A percentile compares a stretch with the other conserved stretches of the same genome.
phyloP scores from a whole-genome alignment of 1,284 basidiomycete species.

The Trametes polyzona region DNA sequence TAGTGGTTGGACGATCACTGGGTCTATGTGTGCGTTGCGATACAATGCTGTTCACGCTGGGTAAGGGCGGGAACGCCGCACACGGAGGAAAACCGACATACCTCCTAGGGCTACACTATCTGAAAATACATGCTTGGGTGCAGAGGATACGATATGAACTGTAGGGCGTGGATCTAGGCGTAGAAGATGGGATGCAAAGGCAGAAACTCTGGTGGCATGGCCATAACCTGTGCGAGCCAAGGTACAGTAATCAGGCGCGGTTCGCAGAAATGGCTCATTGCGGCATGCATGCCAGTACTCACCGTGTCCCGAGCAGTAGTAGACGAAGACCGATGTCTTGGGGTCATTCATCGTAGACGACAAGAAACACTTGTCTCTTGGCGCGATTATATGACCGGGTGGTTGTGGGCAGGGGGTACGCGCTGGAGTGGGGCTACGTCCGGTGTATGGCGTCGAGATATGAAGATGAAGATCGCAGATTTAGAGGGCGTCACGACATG shows the following conservation, averaged over 20 bases:
- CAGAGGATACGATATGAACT: constrained; percentile 68
- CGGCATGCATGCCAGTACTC: too few relatives aligned
- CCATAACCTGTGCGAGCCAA: constrained; percentile 57
- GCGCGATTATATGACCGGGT: background rate
- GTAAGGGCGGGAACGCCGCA: too few relatives aligned
- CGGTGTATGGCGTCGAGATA: background rate
- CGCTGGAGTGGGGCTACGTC: background rate
- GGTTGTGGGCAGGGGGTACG: constrained; percentile 14
- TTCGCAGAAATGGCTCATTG: background rate
- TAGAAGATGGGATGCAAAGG: constrained; percentile 62
- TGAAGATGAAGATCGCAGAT: background rate
- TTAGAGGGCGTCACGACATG: background rate
- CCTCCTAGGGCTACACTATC: constrained; percentile 59
- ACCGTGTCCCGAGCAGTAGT: constrained; percentile 79
- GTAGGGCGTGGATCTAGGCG: constrained; percentile 44
- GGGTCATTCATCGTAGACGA: background rate
- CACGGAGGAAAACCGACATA: constrained; percentile 9
- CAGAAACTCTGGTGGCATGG: constrained; percentile 75
- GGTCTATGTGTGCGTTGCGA: constrained; percentile 70
- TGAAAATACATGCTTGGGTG: constrained; percentile 66
- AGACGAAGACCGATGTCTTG: constrained; percentile 46
- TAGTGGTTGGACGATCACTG: constrained; percentile 73
- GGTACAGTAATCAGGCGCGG: background rate
- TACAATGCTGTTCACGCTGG: constrained; percentile 46
- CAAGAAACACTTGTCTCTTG: background rate